phyloP scores from a whole-genome alignment of 106 monocot genomes.

The Agapanthus africanus region DNA sequence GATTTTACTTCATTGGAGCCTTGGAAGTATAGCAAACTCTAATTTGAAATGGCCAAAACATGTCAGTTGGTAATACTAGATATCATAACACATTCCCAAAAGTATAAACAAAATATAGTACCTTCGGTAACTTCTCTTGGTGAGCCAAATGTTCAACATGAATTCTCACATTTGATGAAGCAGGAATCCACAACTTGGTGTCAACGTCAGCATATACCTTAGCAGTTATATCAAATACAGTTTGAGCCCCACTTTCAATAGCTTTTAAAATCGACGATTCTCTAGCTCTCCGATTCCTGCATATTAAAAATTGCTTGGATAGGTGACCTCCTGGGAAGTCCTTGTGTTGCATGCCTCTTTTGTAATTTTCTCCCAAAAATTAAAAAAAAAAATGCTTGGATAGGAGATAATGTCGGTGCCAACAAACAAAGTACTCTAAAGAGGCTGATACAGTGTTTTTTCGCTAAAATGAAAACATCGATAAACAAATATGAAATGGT shows the following conservation, averaged over 20 bases:
- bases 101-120: conserved; percentile 12
- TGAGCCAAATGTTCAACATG: conserved; percentile 83
- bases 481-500: background rate
- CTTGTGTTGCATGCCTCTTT: too few relatives aligned
- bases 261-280: conserved; percentile 60
- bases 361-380: too few relatives aligned
- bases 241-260: conserved; percentile 65
- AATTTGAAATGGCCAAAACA: background rate
- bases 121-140: conserved; percentile 76
- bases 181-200: conserved; percentile 63
- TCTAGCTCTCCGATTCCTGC: conserved; percentile 71
- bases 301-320: too few relatives aligned
- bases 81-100: too few relatives aligned
- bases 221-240: conserved; percentile 61
- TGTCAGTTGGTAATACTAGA: background rate
- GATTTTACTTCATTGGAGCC: too few relatives aligned
- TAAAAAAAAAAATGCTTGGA: background rate
- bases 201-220: conserved; percentile 60
- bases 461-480: background rate
- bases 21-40: background rate
- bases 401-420: background rate
- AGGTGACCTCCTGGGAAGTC: too few relatives aligned
- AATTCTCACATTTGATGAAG: conserved; percentile 89
- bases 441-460: background rate
- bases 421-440: background rate